Base-by-base conservation (phyloP, 768 basidiomycete species). In the Tephrocybe sp. region DNA sequence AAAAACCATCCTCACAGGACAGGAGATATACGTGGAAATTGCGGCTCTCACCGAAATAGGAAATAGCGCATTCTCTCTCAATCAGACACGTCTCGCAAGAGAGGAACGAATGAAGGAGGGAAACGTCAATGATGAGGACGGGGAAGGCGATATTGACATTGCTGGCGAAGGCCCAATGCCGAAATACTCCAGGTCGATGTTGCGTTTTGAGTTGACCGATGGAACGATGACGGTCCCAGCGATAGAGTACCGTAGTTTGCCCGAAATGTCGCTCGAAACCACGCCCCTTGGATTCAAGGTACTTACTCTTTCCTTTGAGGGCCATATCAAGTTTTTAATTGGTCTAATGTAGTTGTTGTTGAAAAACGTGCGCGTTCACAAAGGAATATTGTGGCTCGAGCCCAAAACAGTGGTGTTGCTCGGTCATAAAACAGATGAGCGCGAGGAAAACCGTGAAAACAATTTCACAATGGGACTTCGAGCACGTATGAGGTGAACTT, bases 241-340 rank as follows among this genome's bases (percentile, higher is more conserved):
- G 2, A 83, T 94, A 54, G 94, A 97, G 61, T 91, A 85, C 55
- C 79, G 78, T 45, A 67, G 74, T 19, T 62, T 97, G 23, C 78
- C 80, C 1, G 73, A 80, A 37, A 55, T 97, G 16, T 74, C 75
- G 42, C 74, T 97, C 15, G 89, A 87, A 7, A 79, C 76, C 16
- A 95, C 93, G 1, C 79, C 79, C 2, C 69, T 94, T 24, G 94
- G 94, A 8, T 88, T 71, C 61, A 97, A 97, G 75, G 94, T 91
- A 12, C 18, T 23, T 53, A 30, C 59, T 46, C 42, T 37, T 45
- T 27, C 3, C 25, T 50, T n/a, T 22, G 44, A 30, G 37, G 5
- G 30, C n/a, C n/a, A n/a, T n/a, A 21, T 16, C n/a, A 25, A 33
- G 27, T 37, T 23, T 33, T 18, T 29, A 18, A 55, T 22, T 23